Evolutionary conservation across 371 early-diverging fungal genomes (phyloP).

Genomic region (Mucor irregularis): DNA sequence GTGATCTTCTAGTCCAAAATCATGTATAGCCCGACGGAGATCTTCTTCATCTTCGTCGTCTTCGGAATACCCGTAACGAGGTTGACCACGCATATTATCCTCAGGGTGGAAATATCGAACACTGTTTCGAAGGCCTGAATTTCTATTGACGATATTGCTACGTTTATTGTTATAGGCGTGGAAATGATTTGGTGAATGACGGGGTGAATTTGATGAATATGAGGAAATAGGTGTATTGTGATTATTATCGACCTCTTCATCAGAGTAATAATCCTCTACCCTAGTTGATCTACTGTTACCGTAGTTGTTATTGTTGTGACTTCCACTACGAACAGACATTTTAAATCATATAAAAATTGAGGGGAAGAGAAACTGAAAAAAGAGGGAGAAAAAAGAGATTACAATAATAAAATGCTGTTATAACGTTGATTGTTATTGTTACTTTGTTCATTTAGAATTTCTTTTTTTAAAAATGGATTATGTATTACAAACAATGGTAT

Average conservation of each 20-base stretch:
- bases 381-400: background rate
- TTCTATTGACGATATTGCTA: background rate
- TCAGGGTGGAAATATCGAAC: background rate
- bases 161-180: background rate
- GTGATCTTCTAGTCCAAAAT: background rate
- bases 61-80: background rate
- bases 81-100: background rate
- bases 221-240: background rate
- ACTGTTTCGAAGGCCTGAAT: background rate
- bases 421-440: slow-evolving; percentile 5
- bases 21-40: slow-evolving; percentile 6
- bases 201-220: background rate
- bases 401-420: background rate
- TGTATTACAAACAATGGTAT: slow-evolving; percentile 8
- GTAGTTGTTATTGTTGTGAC: background rate
- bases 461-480: background rate
- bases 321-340: slow-evolving; percentile 14
- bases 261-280: slow-evolving; percentile 18
- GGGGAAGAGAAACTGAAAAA: background rate
- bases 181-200: too few relatives aligned
- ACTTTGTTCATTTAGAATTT: background rate
- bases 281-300: slow-evolving; percentile 1
- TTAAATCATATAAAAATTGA: background rate
- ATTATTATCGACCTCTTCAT: slow-evolving; percentile 5
- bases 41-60: slow-evolving; percentile 15